phyloP scores from a whole-genome alignment of 116 monocot species.

The Posidonia oceanica region DNA sequence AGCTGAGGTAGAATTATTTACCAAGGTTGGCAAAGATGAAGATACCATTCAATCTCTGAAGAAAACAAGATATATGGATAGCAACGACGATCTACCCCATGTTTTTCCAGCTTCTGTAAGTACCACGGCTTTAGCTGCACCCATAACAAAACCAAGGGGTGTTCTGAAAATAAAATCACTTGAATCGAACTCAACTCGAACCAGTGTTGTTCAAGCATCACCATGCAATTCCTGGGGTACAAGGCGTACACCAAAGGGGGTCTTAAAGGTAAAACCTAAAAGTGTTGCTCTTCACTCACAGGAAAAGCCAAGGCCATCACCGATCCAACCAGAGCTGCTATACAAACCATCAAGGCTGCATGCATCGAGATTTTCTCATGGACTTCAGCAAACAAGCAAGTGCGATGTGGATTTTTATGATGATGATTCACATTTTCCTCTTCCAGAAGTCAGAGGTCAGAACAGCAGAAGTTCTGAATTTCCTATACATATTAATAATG shows the following conservation, averaged over 20 bases:
- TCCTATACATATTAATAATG: slow-evolving; percentile 1
- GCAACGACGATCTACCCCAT: slow-evolving; percentile 3
- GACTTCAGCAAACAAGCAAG: slow-evolving; percentile 13
- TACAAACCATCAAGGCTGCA: slow-evolving; percentile 12
- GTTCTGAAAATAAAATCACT: slow-evolving; percentile 49
- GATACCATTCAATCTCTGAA: slow-evolving; percentile 23
- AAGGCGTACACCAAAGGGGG: slow-evolving; percentile 51
- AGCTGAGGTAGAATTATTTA: slow-evolving; percentile 35
- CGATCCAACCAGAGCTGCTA: slow-evolving; percentile 8
- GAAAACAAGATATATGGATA: slow-evolving; percentile 22
- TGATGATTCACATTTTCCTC: slow-evolving; percentile 6
- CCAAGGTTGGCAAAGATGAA: slow-evolving; percentile 15
- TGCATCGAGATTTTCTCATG: slow-evolving; percentile 17
- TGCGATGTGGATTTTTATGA: slow-evolving; percentile 13
- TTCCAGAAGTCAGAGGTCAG: slow-evolving; percentile 12
- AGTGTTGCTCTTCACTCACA: slow-evolving; percentile 1
- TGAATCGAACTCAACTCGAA: slow-evolving; percentile 20
- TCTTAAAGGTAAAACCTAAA: slow-evolving; percentile 75
- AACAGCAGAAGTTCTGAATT: slow-evolving; percentile 10
- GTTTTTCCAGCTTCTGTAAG: slow-evolving; percentile 11
- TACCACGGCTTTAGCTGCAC: not conserved
- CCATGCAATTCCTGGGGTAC: slow-evolving; percentile 16
- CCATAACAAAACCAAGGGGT: slow-evolving; percentile 48
- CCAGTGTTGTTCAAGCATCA: slow-evolving; percentile 12
- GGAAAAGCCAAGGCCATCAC: slow-evolving; percentile 3